Conservation (phyloP, 139 green algal genomes). For the Dunaliella primolecta region DNA sequence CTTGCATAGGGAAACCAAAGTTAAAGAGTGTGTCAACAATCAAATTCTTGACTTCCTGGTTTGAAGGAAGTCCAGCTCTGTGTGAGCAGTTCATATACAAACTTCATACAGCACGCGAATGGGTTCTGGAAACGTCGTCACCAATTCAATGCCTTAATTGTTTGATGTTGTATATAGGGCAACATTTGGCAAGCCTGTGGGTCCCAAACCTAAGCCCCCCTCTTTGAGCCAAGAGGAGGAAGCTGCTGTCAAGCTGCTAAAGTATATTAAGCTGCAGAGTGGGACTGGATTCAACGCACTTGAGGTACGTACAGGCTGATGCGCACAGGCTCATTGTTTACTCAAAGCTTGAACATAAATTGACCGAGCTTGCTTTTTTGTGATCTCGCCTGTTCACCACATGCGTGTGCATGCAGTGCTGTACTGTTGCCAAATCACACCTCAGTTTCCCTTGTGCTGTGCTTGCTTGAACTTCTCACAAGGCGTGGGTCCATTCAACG, state of each 20-base stretch:
- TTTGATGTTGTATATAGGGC: too few species aligned
- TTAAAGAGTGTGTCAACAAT: too few species aligned
- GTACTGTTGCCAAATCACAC: not conserved
- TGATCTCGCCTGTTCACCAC: not conserved
- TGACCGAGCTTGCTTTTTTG: not conserved
- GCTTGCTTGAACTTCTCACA: not conserved
- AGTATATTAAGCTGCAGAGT: slow-evolving; percentile 1
- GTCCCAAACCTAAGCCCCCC: not conserved
- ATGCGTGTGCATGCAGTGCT: not conserved
- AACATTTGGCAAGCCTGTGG: slow-evolving; percentile 6
- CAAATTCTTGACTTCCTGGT: too few species aligned
- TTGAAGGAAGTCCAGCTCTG: too few species aligned
- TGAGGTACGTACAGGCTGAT: not conserved
- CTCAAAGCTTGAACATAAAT: too few species aligned
- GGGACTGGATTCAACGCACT: not conserved
- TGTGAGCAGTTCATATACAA: too few species aligned
- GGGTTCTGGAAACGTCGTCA: too few species aligned
- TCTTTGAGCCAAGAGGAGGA: too few species aligned
- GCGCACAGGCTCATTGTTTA: not conserved
- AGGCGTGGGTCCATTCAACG: not conserved
- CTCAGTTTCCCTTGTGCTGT: not conserved
- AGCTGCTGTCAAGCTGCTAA: not conserved
- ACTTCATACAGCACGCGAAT: too few species aligned
- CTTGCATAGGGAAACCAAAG: too few species aligned
- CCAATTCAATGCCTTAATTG: too few species aligned